A percentile compares a stretch with the other conserved stretches of the same genome.
phyloP scores from a whole-genome alignment of 1,284 basidiomycete genomes.

The Heterobasidion parviporum region DNA sequence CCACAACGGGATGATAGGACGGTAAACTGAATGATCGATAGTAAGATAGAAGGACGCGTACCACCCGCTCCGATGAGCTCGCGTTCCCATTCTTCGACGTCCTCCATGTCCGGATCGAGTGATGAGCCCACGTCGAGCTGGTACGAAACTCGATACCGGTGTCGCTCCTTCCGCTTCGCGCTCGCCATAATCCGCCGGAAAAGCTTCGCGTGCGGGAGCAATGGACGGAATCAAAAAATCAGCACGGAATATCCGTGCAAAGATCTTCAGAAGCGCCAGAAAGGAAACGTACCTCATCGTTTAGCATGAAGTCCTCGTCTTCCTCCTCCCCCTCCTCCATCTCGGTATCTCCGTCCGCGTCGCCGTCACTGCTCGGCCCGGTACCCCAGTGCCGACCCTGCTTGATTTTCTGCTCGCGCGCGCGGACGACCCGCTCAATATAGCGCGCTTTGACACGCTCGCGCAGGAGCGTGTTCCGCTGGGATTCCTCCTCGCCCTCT shows the following conservation, averaged over 20 bases:
- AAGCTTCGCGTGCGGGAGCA: conserved; percentile 31
- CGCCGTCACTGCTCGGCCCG: conserved; percentile 36
- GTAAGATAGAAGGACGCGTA: neutral
- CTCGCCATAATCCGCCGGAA: conserved; percentile 54
- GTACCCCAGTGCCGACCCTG: conserved; percentile 21
- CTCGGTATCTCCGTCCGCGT: conserved; percentile 34
- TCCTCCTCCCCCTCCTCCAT: conserved; percentile 44
- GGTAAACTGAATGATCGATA: neutral
- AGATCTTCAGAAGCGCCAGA: neutral
- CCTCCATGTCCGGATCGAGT: conserved; percentile 62
- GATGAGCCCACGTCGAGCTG: conserved; percentile 65
- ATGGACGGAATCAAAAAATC: neutral
- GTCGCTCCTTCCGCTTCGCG: conserved; percentile 35
- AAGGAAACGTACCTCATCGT: conserved; percentile 46
- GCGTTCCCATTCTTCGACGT: conserved; percentile 48
- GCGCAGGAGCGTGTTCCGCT: conserved; percentile 42
- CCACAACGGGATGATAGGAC: neutral
- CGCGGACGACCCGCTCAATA: conserved; percentile 47
- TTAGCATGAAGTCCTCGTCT: conserved; percentile 39
- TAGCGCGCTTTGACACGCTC: conserved; percentile 56
- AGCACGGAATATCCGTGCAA: neutral
- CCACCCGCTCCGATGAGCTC: conserved; percentile 25
- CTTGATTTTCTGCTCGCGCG: conserved; percentile 39
- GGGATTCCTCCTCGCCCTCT: conserved; percentile 20
- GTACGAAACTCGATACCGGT: conserved; percentile 53